Evolutionary conservation across 129 eudicot genomes (phyloP).

Genomic region (Oenanthe sinensis): DNA sequence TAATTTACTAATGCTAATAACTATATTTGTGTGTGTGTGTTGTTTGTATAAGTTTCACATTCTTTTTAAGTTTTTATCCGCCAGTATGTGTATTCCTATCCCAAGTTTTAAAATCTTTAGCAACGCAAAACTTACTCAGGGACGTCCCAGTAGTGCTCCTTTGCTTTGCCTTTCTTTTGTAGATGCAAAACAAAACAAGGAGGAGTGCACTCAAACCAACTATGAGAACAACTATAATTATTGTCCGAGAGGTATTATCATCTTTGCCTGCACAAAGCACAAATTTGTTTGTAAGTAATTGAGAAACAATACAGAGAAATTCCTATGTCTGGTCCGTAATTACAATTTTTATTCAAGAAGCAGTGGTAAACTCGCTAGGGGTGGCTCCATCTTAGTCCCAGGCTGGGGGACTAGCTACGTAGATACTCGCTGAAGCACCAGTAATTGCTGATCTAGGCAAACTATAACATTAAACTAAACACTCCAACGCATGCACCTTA

Average conservation of each 20-base stretch:
- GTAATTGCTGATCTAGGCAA: not conserved
- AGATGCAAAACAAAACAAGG: not conserved
- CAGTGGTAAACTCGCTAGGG: not conserved
- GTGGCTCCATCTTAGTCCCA: not conserved
- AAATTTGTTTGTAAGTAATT: not conserved
- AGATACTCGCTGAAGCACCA: not conserved
- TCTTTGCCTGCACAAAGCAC: constrained; percentile 4
- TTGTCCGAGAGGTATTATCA: not conserved
- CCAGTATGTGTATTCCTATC: not conserved
- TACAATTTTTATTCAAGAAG: not conserved
- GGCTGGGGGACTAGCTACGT: not conserved
- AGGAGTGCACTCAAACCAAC: not conserved
- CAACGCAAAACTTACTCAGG: not conserved
- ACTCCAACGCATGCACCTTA: not conserved
- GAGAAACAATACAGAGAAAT: not conserved
- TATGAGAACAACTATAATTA: not conserved
- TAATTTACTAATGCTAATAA: not conserved
- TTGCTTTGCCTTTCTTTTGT: not conserved
- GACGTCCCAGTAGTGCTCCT: not conserved
- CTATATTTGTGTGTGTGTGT: not conserved
- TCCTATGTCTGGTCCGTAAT: not conserved
- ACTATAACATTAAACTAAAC: not conserved
- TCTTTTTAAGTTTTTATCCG: not conserved
- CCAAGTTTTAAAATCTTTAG: not conserved
- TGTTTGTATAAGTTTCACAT: not conserved